These are phyloP conservation scores for Cryptosporidium canis DNA, from an alignment of 169 alveolate species.

Conservation along the genomic window DNA sequence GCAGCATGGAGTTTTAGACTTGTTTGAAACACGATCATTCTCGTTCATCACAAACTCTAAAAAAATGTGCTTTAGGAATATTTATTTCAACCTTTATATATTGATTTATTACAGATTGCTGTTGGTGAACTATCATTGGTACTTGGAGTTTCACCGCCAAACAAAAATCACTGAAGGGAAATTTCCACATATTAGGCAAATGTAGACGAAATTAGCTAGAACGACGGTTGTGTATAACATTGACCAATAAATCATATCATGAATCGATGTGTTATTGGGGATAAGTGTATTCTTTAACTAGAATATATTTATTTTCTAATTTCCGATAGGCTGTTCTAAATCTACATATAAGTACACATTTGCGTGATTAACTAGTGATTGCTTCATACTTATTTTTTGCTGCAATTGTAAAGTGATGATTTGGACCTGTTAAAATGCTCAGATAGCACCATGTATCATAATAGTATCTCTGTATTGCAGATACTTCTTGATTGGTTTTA, in stretches of 20 bases:
- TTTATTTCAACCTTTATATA: background rate
- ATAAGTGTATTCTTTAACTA: background rate
- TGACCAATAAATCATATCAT: no score
- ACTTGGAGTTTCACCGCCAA: no score
- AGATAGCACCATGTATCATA: slow-evolving; percentile 72
- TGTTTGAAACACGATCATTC: slow-evolving; percentile 1
- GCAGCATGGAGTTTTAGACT: slow-evolving; percentile 27
- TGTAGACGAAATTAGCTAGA: no score
- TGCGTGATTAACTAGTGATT: background rate
- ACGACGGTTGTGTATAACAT: no score
- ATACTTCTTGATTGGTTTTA: slow-evolving; percentile 35
- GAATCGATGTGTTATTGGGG: no score
- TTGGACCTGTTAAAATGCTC: slow-evolving; percentile 71
- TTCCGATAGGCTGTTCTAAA: background rate
- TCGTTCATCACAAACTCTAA: slow-evolving; percentile 29
- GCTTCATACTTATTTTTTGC: slow-evolving; percentile 68
- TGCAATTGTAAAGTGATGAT: slow-evolving; percentile 63
- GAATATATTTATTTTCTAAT: background rate
- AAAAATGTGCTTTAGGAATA: background rate
- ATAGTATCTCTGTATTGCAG: slow-evolving; percentile 65
- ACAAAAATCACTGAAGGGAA: no score
- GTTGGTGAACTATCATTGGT: background rate
- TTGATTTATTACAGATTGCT: background rate
- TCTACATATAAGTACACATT: background rate
- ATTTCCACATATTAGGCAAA: no score